phyloP scores from a whole-genome alignment of 768 basidiomycete species.

The Hysterangium stoloniferum region DNA sequence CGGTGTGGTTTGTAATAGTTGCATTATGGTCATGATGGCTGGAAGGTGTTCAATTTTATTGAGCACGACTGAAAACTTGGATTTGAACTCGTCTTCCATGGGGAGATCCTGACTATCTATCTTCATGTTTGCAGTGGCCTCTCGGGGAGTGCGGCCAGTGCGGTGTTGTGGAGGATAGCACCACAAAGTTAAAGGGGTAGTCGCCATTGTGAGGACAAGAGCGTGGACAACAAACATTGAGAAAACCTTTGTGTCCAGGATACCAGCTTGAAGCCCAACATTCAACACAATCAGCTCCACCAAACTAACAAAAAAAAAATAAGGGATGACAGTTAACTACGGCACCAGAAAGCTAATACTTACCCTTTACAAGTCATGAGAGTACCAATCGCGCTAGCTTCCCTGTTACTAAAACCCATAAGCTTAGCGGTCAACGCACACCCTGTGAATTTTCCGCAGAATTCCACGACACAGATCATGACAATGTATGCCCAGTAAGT shows the following conservation, averaged over 20 bases:
- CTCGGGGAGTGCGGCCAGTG: constrained; percentile 19
- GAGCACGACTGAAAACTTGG: constrained; percentile 64
- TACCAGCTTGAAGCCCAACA: constrained; percentile 64
- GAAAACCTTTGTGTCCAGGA: constrained; percentile 61
- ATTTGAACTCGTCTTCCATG: constrained; percentile 29
- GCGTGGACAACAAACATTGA: constrained; percentile 86
- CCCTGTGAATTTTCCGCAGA: constrained; percentile 70
- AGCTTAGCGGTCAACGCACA: constrained; percentile 53
- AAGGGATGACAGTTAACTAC: neutral
- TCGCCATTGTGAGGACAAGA: constrained; percentile 71
- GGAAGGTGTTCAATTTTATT: constrained; percentile 78
- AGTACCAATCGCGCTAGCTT: constrained; percentile 74
- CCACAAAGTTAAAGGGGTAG: constrained; percentile 71
- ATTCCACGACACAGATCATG: constrained; percentile 66
- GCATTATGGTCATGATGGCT: constrained; percentile 72
- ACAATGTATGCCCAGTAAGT: constrained; percentile 77
- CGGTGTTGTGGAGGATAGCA: constrained; percentile 70
- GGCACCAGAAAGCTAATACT: constrained; percentile 17
- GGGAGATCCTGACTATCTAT: constrained; percentile 10
- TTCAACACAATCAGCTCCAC: constrained; percentile 92
- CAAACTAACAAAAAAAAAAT: constrained; percentile 35
- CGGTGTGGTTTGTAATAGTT: constrained; percentile 64
- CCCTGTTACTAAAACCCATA: constrained; percentile 64
- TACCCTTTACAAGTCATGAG: constrained; percentile 90
- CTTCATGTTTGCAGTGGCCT: constrained; percentile 10